Evolutionary conservation across 2,329 filamentous ascomycete species (phyloP), one percentile per base, ranked within the genome.

Genomic region (Fusarium mundagurra): DNA sequence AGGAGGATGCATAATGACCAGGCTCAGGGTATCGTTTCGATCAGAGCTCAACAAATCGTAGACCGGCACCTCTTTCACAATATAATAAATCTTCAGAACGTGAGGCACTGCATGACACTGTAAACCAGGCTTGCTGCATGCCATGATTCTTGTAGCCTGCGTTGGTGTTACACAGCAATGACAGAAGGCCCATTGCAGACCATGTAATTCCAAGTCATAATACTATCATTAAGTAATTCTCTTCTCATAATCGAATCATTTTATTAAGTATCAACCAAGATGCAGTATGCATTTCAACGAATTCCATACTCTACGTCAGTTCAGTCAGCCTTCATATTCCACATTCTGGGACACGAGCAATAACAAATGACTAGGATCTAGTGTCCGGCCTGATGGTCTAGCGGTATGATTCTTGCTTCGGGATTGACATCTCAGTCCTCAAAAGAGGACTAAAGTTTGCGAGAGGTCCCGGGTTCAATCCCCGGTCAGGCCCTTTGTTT

Each of bases 381-480:
- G 45, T 72, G 61, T 70, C 67, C 44, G 69, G 64, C 64, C 67
- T 59, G 68, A 69, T 70, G 67, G 67, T 70, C 67, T 70, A 70
- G 67, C 67, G 67, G 67, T 70, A 72, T 71, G 68, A 72, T 68
- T 71, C 68, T 71, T 71, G 68, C 69, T 67, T 72, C 68, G 68
- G 68, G 68, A 71, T 29, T 62, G 67, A 58, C 68, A 68, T 71
- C 68, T 71, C 61, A 61, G 67, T 70, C 50, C 60, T 71, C 17
- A 53, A 0, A 13, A 54, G 51, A 61, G 61, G 4, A 66, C 67
- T 60, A 54, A 10, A 70, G 60, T 41, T 78, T 84, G 83, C 83
- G 83, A 84, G 83, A 84, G 83, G 83, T 84, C 83, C 83, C 83
- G 83, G 82, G 83, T 84, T 84, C 83, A 83, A 84, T 84, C 82